Percentiles rank a stretch among this genome's conserved stretches.
Evolutionary conservation across 1,284 basidiomycete genomes (phyloP).

Genomic region (Ceratorhiza oryzae-sativae): DNA sequence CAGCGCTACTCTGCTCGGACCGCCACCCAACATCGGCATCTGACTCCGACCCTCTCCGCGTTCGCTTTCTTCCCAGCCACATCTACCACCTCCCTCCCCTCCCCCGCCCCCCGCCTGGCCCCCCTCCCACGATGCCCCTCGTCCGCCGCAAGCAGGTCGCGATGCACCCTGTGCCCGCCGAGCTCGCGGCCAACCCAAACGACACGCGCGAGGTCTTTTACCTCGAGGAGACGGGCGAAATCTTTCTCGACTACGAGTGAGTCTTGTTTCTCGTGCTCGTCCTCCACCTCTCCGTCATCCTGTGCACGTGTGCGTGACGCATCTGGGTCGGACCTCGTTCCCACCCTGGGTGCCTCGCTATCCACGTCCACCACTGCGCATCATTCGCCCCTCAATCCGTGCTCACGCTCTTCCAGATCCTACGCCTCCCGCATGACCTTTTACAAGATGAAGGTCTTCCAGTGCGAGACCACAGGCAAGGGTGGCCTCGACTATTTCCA

Average conservation of each 20-base stretch:
- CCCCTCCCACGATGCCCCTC: conserved; percentile 69
- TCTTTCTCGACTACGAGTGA: conserved; percentile 93
- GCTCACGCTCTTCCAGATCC: conserved; percentile 60
- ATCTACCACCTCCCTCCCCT: background rate
- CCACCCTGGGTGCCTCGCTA: conserved; percentile 41
- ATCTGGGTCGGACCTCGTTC: conserved; percentile 45
- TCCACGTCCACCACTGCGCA: conserved; percentile 3
- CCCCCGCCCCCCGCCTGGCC: background rate
- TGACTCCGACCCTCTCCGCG: background rate
- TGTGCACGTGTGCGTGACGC: conserved; percentile 22
- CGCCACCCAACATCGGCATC: conserved; percentile 30
- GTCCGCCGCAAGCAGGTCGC: conserved; percentile 91
- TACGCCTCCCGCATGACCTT: conserved; percentile 92
- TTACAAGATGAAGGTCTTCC: conserved; percentile 91
- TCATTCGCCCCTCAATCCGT: conserved; percentile 21
- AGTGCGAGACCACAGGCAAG: conserved; percentile 94
- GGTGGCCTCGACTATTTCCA: conserved; percentile 93
- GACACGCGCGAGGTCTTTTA: conserved; percentile 83
- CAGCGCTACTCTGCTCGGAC: conserved; percentile 31
- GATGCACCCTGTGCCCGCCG: conserved; percentile 76
- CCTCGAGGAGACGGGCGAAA: conserved; percentile 91
- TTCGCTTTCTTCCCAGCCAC: background rate
- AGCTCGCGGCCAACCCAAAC: conserved; percentile 66
- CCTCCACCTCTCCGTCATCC: conserved; percentile 40
- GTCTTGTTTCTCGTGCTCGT: conserved; percentile 50